Base-by-base conservation (phyloP, 805 yeast species). In the Cyberlindnera mycetangii region DNA sequence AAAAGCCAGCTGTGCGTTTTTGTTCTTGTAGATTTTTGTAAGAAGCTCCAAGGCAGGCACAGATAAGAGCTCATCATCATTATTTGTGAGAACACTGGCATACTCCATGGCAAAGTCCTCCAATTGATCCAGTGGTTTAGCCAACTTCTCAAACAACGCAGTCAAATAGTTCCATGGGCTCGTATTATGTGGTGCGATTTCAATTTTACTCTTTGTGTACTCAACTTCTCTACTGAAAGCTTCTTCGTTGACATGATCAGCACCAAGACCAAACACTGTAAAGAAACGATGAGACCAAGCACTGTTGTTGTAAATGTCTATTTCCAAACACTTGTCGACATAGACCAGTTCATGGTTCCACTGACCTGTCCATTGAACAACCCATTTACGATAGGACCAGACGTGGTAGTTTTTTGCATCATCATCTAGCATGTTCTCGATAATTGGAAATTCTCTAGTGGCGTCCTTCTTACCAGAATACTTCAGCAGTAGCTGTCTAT, bases 321-420 rank as follows among this genome's bases (percentile, higher is more conserved):
- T 57, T 3, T 63, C 62, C 3, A 92, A 62, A 54, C 76, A 65
- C 18, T 50, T 45, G 5, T 74, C 69, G 0, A 78, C 73, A 58
- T 77, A 84, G 6, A 56, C 58, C 14, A 81, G 50, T 58, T 89
- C 95, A 30, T 64, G 60, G 0, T 59, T 56, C 53, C 66, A 81
- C 32, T 79, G 68, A 2, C 69, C 60, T 51, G 83, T 83, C 52
- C 69, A 70, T 30, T 72, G 69, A 9, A 85, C 83, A 18, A 87
- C 66, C 97, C 97, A 90, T 55, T 85, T 85, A 41, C 92, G 68
- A 55, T 89, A 88, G 1, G 96, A 78, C 98, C 99, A 93, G 6
- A 90, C 97, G 57, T 93, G 99, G 64, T 93, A 95, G 67, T 93
- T 93, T 60, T 93, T 93, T 5, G 83, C 62, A 59, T 93, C 99